A percentile compares a stretch with the other conserved stretches of the same genome.
phyloP scores from a whole-genome alignment of 202 grass and related monocot species.

The Eragrostis tef region DNA sequence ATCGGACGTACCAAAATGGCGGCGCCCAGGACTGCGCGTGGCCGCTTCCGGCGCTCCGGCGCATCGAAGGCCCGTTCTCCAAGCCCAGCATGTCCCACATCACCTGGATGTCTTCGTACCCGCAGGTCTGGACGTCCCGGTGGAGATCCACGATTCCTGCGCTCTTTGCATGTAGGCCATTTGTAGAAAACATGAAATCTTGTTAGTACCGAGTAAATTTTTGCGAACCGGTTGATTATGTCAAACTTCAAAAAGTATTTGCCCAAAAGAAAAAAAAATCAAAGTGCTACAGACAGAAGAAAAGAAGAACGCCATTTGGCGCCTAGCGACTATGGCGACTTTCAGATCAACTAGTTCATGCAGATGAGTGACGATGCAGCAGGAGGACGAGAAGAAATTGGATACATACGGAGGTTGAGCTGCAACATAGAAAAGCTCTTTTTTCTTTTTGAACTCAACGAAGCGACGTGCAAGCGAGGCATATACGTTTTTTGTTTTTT shows the following conservation, averaged over 20 bases:
- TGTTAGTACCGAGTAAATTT: too few relatives aligned
- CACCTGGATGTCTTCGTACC: slow-evolving; percentile 83
- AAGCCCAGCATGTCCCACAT: slow-evolving; percentile 85
- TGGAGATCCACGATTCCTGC: slow-evolving; percentile 68
- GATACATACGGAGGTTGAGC: too few relatives aligned
- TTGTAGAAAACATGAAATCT: not conserved
- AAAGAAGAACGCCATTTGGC: not conserved
- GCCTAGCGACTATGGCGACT: not conserved
- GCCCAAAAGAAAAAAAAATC: too few relatives aligned
- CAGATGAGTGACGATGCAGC: too few relatives aligned
- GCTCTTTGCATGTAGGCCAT: slow-evolving; percentile 32
- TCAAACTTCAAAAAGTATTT: not conserved
- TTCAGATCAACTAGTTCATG: slow-evolving; percentile 1
- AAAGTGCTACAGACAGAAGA: too few relatives aligned
- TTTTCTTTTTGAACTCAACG: too few relatives aligned
- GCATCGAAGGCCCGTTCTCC: slow-evolving; percentile 44
- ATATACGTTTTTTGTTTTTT: too few relatives aligned
- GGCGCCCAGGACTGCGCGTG: slow-evolving; percentile 55
- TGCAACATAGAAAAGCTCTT: too few relatives aligned
- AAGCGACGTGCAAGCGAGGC: too few relatives aligned
- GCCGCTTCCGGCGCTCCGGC: slow-evolving; percentile 48
- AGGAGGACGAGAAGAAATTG: too few relatives aligned
- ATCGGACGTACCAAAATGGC: slow-evolving; percentile 40
- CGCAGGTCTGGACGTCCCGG: slow-evolving; percentile 82
- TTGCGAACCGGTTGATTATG: too few relatives aligned